Evolutionary conservation across 306 rosid genomes (phyloP).

Genomic region (Senna siamea): DNA sequence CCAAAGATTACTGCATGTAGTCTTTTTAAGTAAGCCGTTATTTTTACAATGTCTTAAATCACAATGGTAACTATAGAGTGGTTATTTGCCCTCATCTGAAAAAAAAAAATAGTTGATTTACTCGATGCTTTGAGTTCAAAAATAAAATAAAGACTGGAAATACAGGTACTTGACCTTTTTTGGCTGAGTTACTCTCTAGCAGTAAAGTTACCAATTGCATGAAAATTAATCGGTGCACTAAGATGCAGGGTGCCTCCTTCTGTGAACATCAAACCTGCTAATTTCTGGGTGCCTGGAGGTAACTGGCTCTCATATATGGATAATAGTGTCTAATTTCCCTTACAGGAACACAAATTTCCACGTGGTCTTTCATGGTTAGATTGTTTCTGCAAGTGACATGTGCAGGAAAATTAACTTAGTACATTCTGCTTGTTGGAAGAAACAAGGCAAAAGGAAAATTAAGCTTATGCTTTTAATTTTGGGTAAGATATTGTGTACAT

Average conservation of each 20-base stretch:
- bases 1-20: constrained; percentile 30
- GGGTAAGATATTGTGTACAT: not conserved
- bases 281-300: constrained; percentile 46
- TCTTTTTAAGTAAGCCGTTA: constrained; percentile 26
- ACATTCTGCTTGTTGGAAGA: constrained; percentile 28
- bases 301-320: constrained; percentile 46
- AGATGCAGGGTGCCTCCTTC: constrained; percentile 35
- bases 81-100: constrained; percentile 14
- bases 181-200: constrained; percentile 26
- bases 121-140: constrained; percentile 37
- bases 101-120: constrained; percentile 28
- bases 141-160: constrained; percentile 27
- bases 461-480: constrained; percentile 14
- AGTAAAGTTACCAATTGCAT: constrained; percentile 38
- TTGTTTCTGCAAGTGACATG: constrained; percentile 36
- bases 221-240: constrained; percentile 39
- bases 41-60: constrained; percentile 18
- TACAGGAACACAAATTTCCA: constrained; percentile 43
- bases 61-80: constrained; percentile 27
- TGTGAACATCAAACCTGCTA: constrained; percentile 31
- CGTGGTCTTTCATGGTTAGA: constrained; percentile 35
- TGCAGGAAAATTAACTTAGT: constrained; percentile 51
- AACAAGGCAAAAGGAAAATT: constrained; percentile 34
- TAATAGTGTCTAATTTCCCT: constrained; percentile 45
- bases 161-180: constrained; percentile 39